These are phyloP conservation scores for Tylopilus vinaceipallidus DNA, from an alignment of 768 basidiomycete genomes.

Conservation along the genomic window DNA sequence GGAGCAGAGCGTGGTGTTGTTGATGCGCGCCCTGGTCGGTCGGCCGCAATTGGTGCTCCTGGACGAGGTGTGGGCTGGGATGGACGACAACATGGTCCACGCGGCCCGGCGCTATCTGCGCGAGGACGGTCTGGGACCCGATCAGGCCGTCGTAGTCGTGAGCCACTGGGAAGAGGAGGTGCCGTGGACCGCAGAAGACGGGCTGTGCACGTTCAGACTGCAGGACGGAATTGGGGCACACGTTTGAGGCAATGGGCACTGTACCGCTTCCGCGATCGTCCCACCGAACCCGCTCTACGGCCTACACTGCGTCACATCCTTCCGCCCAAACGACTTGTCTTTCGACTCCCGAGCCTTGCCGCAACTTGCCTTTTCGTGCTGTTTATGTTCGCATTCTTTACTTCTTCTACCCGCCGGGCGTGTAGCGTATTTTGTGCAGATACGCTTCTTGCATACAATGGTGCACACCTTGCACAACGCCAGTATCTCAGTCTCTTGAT, in stretches of 20 bases:
- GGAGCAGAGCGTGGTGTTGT: conserved; percentile 77
- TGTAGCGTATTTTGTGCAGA: no score
- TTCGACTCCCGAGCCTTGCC: no score
- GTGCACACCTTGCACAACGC: no score
- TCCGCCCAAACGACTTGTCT: no score
- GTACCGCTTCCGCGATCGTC: no score
- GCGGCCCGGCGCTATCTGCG: conserved; percentile 65
- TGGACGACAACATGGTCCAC: conserved; percentile 77
- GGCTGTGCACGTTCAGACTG: conserved; percentile 40
- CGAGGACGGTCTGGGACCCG: conserved; percentile 42
- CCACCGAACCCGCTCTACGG: not conserved
- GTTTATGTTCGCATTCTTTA: no score
- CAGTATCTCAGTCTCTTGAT: no score
- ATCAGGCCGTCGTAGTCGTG: conserved; percentile 81
- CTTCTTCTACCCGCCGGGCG: no score
- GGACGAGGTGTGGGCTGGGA: conserved; percentile 93
- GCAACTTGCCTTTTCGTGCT: no score
- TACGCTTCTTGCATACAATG: no score
- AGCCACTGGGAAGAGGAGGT: conserved; percentile 93
- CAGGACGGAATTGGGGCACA: conserved; percentile 34
- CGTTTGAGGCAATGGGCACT: not conserved
- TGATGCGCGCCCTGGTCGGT: conserved; percentile 83
- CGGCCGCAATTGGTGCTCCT: conserved; percentile 73
- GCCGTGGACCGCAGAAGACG: conserved; percentile 68
- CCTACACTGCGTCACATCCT: no score